These are phyloP conservation scores for Theobroma cacao DNA, from an alignment of 345 rosid species.

Conservation along the genomic window DNA sequence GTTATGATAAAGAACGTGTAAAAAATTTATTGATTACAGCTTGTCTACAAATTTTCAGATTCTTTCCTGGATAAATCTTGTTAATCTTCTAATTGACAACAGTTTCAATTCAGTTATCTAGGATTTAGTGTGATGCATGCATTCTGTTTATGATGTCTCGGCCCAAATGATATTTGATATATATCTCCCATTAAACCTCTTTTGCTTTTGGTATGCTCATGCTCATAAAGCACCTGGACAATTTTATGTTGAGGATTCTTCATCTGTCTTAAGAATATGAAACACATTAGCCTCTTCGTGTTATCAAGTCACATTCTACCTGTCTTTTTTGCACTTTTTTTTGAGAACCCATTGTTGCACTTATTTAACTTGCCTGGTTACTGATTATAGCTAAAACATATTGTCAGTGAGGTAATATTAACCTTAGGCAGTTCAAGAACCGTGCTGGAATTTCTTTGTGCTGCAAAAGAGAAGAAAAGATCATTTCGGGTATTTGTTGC, in stretches of 20 bases:
- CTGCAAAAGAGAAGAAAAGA: conserved; percentile 96
- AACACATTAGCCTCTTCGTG: not conserved
- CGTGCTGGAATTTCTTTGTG: conserved; percentile 88
- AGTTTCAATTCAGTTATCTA: not conserved
- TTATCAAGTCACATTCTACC: not conserved
- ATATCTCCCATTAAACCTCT: not conserved
- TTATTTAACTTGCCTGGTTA: not conserved
- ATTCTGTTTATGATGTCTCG: not conserved
- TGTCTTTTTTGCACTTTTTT: too few relatives aligned
- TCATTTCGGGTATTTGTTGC: conserved; percentile 96
- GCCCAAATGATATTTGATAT: not conserved
- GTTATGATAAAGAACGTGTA: not conserved
- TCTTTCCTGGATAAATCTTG: not conserved
- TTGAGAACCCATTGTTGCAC: too few relatives aligned
- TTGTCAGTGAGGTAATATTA: conserved; percentile 92
- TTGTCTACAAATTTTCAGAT: not conserved
- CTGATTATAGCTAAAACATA: conserved; percentile 16
- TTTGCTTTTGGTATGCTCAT: not conserved
- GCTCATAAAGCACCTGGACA: not conserved
- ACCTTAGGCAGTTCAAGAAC: conserved; percentile 98
- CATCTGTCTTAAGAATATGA: not conserved
- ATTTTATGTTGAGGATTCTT: not conserved
- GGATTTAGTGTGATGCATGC: not conserved
- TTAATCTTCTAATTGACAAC: not conserved
- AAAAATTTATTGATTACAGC: not conserved